Base-by-base conservation (phyloP, 2,329 filamentous ascomycete genomes). In the Sordariomycetes sp. region DNA sequence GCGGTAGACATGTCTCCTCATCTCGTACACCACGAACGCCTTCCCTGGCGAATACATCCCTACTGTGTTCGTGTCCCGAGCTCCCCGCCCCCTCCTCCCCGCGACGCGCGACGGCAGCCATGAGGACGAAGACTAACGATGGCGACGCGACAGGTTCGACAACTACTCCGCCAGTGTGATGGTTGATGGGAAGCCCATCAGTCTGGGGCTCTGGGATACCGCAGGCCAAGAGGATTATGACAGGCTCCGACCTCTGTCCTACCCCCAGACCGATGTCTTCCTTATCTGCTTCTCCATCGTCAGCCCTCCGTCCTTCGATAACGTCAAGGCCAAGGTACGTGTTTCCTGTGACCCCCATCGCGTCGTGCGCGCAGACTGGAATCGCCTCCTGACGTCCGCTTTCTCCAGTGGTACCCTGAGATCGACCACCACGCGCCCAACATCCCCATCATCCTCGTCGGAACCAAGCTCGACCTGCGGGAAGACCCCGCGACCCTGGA, bases 41-140 rank as follows among this genome's bases (percentile, higher is more conserved):
- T 99, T 99, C 72, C 94, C 94, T n/a, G 94, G 94, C 73, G 94
- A 99, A 80, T 99, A 99, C 75, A 97, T 99, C 66, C 94, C 94
- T 64, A 99, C 94, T 66, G 94, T 99, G 88, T 94, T 76, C 73
- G 86, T 79, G 34, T 32, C n/a, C 25, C 24, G 36, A 20, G 32
- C 10, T 7, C 35, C 20, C 50, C 51, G 35, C 20, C 35, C 53
- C 22, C 39, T 24, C n/a, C 36, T 32, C 7, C 35, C 52, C n/a
- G 45, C 22, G 20, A 15, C 28, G 36, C 32, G 42, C 51, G 32
- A 63, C 53, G 58, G 61, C 66, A 60, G 62, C 58, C 28, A 32
- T 32, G 51, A 17, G 36, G 5, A 45, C 15, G 15, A 15, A 17
- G n/a, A n/a, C 45, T 50, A 50, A 50, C 45, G 20, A 50, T 50